These are phyloP conservation scores for Aspergillus vadensis DNA, from an alignment of 2,329 filamentous ascomycete genomes.

Conservation along the genomic window DNA sequence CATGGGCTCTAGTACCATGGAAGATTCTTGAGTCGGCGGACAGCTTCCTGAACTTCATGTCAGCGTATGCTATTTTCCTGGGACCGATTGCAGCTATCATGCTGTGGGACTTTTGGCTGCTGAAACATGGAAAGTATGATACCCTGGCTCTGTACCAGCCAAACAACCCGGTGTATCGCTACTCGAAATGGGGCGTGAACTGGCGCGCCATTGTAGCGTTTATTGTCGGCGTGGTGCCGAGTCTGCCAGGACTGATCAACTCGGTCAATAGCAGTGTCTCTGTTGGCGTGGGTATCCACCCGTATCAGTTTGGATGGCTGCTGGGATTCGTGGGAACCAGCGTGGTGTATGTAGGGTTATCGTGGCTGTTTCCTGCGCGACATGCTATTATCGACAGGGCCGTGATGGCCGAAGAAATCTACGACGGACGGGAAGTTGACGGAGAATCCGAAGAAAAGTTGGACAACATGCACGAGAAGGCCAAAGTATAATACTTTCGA, in stretches of 20 bases:
- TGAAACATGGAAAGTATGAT: slow-evolving; percentile 54
- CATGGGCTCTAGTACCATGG: slow-evolving; percentile 66
- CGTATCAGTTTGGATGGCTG: slow-evolving; percentile 69
- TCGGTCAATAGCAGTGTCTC: slow-evolving; percentile 41
- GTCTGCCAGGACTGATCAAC: slow-evolving; percentile 57
- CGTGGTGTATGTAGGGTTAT: slow-evolving; percentile 58
- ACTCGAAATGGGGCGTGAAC: slow-evolving; percentile 55
- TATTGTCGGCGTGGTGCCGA: slow-evolving; percentile 58
- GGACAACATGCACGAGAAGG: slow-evolving; percentile 1
- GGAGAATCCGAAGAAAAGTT: slow-evolving; percentile 8
- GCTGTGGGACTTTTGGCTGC: slow-evolving; percentile 61
- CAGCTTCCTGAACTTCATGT: slow-evolving; percentile 66
- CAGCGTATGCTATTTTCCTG: slow-evolving; percentile 66
- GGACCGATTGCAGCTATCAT: slow-evolving; percentile 65
- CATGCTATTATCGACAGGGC: slow-evolving; percentile 51
- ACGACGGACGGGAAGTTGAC: slow-evolving; percentile 22
- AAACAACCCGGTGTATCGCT: slow-evolving; percentile 51
- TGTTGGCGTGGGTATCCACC: slow-evolving; percentile 53
- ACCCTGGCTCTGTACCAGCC: slow-evolving; percentile 56
- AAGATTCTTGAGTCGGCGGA: slow-evolving; percentile 63
- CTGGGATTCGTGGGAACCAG: slow-evolving; percentile 61
- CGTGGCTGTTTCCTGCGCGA: slow-evolving; percentile 51
- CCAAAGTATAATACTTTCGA: slow-evolving; percentile 12
- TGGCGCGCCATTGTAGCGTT: slow-evolving; percentile 63
- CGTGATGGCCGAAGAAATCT: slow-evolving; percentile 42